Conservation (phyloP, 2,329 filamentous ascomycete genomes). For the Gliomastix tumulicola region DNA sequence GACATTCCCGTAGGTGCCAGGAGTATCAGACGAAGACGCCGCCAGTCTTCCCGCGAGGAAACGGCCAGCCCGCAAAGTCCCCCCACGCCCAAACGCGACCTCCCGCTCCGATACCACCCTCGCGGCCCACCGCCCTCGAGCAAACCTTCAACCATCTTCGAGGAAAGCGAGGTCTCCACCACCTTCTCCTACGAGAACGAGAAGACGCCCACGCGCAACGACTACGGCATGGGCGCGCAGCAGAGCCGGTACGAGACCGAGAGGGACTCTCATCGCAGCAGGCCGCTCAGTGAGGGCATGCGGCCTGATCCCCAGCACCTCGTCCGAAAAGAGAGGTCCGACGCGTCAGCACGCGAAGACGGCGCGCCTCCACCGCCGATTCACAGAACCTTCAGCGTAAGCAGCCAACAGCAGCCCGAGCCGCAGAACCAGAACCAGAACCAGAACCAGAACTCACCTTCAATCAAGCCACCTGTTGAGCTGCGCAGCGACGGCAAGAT, state of each 20-base stretch:
- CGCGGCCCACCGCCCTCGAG: conserved; percentile 11
- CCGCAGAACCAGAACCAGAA: conserved; percentile 13
- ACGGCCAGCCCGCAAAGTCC: conserved; percentile 18
- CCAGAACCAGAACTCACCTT: conserved; percentile 8
- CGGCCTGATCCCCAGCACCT: conserved; percentile 27
- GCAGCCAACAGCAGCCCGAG: conserved; percentile 28
- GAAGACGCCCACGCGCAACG: conserved; percentile 28
- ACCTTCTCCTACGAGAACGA: neutral
- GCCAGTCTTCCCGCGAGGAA: conserved; percentile 9
- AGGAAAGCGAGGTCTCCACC: neutral
- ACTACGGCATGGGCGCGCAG: conserved; percentile 8
- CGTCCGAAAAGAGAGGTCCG: conserved; percentile 11
- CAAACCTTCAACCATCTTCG: conserved; percentile 12
- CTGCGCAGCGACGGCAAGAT: conserved; percentile 32
- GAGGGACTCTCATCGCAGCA: conserved; percentile 13
- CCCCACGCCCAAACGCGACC: conserved; percentile 18
- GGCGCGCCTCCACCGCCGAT: conserved; percentile 48
- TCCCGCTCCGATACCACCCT: conserved; percentile 16
- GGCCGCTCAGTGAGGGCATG: conserved; percentile 26
- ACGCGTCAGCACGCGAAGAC: conserved; percentile 36
- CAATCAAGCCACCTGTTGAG: conserved; percentile 39
- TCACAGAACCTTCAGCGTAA: conserved; percentile 34
- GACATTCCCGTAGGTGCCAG: conserved; percentile 23
- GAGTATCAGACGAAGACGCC: conserved; percentile 13
- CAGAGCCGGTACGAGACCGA: conserved; percentile 3